Conservation (phyloP, 371 early-diverging fungal species). For the Smittium mucronatum region DNA sequence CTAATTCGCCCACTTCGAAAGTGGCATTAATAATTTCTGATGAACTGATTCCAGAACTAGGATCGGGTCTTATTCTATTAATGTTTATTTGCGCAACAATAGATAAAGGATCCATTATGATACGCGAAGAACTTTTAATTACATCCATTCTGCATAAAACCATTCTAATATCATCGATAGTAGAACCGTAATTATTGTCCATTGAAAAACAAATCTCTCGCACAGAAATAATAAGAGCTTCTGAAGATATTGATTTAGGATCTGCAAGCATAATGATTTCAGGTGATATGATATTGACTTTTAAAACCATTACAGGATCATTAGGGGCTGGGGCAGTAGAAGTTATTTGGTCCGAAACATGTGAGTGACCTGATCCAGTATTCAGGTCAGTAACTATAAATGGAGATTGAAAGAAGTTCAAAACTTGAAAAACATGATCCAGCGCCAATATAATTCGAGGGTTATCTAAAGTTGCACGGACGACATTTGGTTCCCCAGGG, state of each 20-base stretch:
- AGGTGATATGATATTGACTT: conserved; percentile 65
- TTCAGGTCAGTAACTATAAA: not conserved
- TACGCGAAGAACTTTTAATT: conserved; percentile 58
- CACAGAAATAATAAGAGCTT: conserved; percentile 76
- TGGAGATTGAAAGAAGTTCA: conserved; percentile 18
- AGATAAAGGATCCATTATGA: conserved; percentile 65
- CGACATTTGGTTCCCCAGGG: conserved; percentile 28
- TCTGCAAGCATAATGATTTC: conserved; percentile 82
- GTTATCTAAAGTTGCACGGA: conserved; percentile 61
- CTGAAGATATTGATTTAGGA: conserved; percentile 52
- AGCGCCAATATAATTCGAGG: conserved; percentile 37
- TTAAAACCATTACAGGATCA: conserved; percentile 34
- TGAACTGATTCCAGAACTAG: not conserved
- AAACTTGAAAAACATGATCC: conserved; percentile 21
- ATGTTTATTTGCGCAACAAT: not conserved
- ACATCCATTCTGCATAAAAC: conserved; percentile 82
- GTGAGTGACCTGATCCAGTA: not conserved
- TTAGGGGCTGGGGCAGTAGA: not conserved
- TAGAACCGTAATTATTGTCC: conserved; percentile 56
- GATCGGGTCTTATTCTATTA: not conserved
- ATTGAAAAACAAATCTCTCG: conserved; percentile 64
- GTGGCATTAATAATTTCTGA: not conserved
- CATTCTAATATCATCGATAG: conserved; percentile 75
- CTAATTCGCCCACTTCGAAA: not conserved
- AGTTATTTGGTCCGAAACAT: conserved; percentile 3